Conservation (phyloP, 2,329 filamentous ascomycete genomes). For the Didymella pinodella region DNA sequence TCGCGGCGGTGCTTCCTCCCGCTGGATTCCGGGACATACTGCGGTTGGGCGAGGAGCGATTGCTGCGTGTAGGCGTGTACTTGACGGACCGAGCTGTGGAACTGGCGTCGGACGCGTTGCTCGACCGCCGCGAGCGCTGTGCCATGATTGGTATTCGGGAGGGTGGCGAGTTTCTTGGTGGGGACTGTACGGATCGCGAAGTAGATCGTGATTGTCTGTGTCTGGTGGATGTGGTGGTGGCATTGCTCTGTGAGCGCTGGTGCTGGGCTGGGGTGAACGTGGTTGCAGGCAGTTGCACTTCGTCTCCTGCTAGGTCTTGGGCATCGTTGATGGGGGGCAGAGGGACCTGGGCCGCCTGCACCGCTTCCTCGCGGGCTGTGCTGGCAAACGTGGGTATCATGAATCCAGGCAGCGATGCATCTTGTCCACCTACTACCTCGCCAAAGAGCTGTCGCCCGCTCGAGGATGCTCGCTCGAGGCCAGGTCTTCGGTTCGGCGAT, state of each 20-base stretch:
- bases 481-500: conserved; percentile 35
- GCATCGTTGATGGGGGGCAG: conserved; percentile 18
- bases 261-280: conserved; percentile 29
- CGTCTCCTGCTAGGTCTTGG: conserved; percentile 19
- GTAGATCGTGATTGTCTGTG: conserved; percentile 24
- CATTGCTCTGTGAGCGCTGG: conserved; percentile 32
- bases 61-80: conserved; percentile 40
- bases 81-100: conserved; percentile 47
- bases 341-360: conserved; percentile 19
- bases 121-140: conserved; percentile 43
- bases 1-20: conserved; percentile 13
- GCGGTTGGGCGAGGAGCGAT: conserved; percentile 40
- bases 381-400: conserved; percentile 42
- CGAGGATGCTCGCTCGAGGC: conserved; percentile 24
- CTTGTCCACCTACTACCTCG: conserved; percentile 46
- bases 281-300: conserved; percentile 25
- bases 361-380: conserved; percentile 22
- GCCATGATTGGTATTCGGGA: conserved; percentile 46
- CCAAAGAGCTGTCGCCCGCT: conserved; percentile 46
- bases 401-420: conserved; percentile 42
- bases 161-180: conserved; percentile 38
- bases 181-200: conserved; percentile 25
- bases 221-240: conserved; percentile 24
- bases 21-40: conserved; percentile 29
- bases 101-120: conserved; percentile 47